Conservation (phyloP, 176 grass and related monocot genomes). For the Hordeum marinum region DNA sequence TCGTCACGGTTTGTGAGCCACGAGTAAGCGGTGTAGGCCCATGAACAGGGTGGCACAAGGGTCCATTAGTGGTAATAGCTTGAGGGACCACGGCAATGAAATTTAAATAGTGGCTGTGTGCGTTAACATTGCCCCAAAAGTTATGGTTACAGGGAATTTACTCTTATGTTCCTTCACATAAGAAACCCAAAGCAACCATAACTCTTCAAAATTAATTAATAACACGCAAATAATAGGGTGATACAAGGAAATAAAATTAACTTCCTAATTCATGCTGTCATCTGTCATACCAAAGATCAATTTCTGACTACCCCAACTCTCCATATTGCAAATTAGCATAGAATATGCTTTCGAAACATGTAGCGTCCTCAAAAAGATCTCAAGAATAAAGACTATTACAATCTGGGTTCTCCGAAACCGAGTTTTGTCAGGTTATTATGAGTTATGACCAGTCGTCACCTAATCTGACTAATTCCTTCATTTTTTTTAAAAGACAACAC, state of each 20-base stretch:
- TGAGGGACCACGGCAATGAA: background rate
- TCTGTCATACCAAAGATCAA: background rate
- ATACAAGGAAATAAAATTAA: background rate
- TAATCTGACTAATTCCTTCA: background rate
- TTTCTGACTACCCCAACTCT: background rate
- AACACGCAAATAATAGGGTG: background rate
- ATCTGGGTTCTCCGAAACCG: background rate
- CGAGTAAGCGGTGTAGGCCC: background rate
- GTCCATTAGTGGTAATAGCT: background rate
- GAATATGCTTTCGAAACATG: background rate
- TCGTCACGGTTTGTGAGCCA: background rate
- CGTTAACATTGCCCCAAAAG: background rate
- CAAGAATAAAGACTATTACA: background rate
- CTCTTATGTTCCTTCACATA: background rate
- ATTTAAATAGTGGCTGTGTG: background rate
- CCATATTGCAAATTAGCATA: background rate
- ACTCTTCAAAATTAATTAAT: background rate
- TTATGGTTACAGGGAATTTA: background rate
- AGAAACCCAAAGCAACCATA: background rate
- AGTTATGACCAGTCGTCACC: background rate
- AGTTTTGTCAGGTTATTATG: background rate
- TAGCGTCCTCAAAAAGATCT: background rate
- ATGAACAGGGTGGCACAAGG: background rate
- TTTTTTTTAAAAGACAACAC: background rate
- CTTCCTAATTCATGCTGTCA: background rate